Base-by-base conservation (phyloP, 202 grass and related monocot genomes). In the Eragrostis tef region DNA sequence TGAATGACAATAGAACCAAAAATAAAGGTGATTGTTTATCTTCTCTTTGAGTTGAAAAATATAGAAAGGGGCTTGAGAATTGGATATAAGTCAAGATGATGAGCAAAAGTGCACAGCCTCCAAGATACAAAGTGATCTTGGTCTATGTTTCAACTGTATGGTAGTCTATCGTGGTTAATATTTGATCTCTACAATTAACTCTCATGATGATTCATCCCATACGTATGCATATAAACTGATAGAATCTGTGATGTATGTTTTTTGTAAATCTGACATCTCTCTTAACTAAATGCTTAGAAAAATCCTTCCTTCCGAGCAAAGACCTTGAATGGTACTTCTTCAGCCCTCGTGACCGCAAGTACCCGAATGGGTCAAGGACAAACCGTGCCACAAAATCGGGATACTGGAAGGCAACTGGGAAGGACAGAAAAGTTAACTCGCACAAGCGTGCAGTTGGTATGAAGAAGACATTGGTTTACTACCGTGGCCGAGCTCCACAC, bases 251-350 rank as follows among this genome's bases (percentile, higher is more conserved):
- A 16, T 66, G 21, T 43, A 64, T 72, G 48, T 29, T 41, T 44
- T 16, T 22, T 68, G 39, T 83, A 65, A 46, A 29, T 7, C 27
- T 86, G 68, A 86, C 79, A 70, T 62, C 4, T 63, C 67, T 24
- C 8, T 14, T 68, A 20, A 68, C 36, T 64, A 19, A 63, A 78
- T 42, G 39, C 83, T 42, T 79, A 98, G 95, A 98, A 85, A 98
- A 98, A 87, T 98, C 95, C 12, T 98, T 98, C 85, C 84, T 98
- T 39, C 92, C 95, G 0, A 93, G 95, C 90, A 98, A 93, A 83
- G 95, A 98, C 75, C 90, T 98, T 1, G 95, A 98, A 83, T 98
- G 95, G 95, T 98, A 95, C 70, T 98, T 98, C 95, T 98, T 98
- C 82, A 93, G 95, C 82, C 95, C 95, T 26, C 78, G 95, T 29